Conservation (phyloP, 495 filamentous ascomycete species). For the Aspergillus mulundensis region DNA sequence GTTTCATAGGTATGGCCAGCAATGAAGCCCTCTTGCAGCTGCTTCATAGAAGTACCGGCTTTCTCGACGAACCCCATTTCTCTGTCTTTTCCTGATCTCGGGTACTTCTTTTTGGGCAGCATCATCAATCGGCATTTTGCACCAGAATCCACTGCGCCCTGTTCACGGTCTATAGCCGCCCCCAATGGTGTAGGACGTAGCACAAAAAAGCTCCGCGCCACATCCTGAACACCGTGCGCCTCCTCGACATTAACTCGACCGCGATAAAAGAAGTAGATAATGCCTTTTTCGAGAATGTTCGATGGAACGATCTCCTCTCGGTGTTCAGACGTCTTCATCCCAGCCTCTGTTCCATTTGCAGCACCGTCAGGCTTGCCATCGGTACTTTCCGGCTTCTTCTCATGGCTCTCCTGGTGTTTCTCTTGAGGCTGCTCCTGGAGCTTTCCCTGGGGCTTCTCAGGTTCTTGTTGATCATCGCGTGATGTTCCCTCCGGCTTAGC, state of each 20-base stretch:
- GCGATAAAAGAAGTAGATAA: slow-evolving; percentile 93
- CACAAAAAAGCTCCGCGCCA: slow-evolving; percentile 78
- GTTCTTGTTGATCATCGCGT: not conserved
- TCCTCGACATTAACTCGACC: slow-evolving; percentile 70
- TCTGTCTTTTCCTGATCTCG: slow-evolving; percentile 62
- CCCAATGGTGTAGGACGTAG: slow-evolving; percentile 71
- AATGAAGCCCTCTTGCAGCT: slow-evolving; percentile 71
- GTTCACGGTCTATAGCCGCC: slow-evolving; percentile 55
- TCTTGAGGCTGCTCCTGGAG: not conserved
- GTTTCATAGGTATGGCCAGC: slow-evolving; percentile 66
- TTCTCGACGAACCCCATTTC: slow-evolving; percentile 89
- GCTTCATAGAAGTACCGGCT: slow-evolving; percentile 56
- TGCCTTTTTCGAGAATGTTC: slow-evolving; percentile 83
- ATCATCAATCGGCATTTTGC: slow-evolving; percentile 68
- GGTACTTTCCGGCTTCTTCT: slow-evolving; percentile 1
- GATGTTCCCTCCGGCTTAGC: slow-evolving; percentile 24
- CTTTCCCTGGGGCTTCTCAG: not conserved
- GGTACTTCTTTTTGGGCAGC: slow-evolving; percentile 84
- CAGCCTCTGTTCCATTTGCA: slow-evolving; percentile 16
- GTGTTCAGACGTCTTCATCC: slow-evolving; percentile 36
- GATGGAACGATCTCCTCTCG: slow-evolving; percentile 58
- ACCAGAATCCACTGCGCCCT: slow-evolving; percentile 55
- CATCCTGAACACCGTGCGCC: slow-evolving; percentile 64
- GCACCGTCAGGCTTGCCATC: slow-evolving; percentile 15
- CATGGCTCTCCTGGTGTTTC: not conserved